Percentiles rank a stretch among this genome's conserved stretches.
Evolutionary conservation across 228 moss, liverwort and hornwort genomes (phyloP).

Genomic region (Sphagnum fallax): DNA sequence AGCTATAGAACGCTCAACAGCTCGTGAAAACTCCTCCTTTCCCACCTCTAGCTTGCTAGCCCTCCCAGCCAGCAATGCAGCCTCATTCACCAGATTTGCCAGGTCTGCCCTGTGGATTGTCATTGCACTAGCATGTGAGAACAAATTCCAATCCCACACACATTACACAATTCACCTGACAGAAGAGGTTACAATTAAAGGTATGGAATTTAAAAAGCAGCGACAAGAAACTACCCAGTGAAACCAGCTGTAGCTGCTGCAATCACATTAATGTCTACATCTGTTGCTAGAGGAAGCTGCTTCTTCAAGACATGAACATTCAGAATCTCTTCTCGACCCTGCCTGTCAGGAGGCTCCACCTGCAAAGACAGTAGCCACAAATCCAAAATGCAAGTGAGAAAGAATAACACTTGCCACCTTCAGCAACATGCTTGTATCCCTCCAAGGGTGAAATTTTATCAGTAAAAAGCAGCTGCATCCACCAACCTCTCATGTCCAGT

Average conservation of each 20-base stretch:
- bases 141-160: no score
- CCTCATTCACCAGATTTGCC: constrained; percentile 95
- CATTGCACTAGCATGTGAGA: background rate
- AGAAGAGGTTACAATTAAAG: background rate
- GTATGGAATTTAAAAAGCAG: background rate
- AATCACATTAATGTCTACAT: constrained; percentile 76
- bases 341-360: constrained; percentile 95
- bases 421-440: no score
- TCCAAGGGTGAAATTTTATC: no score
- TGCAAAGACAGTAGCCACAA: constrained; percentile 11
- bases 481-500: no score
- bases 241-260: constrained; percentile 94
- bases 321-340: constrained; percentile 83
- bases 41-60: constrained; percentile 73
- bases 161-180: no score
- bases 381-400: background rate
- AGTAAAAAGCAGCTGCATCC: no score
- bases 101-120: constrained; percentile 74
- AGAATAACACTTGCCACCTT: no score
- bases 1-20: constrained; percentile 92
- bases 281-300: constrained; percentile 74
- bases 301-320: constrained; percentile 85
- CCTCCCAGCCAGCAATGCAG: constrained; percentile 85
- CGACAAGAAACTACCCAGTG: constrained; percentile 53
- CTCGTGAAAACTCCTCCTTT: constrained; percentile 73